Evolutionary conservation across 1,284 basidiomycete genomes (phyloP), one percentile per base, ranked within the genome.

Genomic region (Sporisorium reilianum): DNA sequence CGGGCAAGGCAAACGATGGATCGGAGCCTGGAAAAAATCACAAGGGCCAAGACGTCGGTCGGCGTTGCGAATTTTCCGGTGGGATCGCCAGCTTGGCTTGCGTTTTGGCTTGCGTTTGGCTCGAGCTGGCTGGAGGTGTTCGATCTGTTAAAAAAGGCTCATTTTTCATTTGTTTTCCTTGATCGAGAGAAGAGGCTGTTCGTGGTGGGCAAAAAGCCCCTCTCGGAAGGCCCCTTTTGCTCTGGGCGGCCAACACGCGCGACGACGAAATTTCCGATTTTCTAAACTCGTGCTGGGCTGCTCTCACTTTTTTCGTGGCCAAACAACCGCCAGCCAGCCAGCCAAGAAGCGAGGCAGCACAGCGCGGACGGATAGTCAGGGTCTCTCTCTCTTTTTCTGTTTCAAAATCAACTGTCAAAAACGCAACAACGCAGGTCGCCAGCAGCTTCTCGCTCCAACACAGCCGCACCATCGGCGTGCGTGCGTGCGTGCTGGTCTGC

Each of bases 51-150:
- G 44, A 45, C 14, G 36, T 38, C 34, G 6, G 34, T 36, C 34
- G 34, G 34, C 34, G 34, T 36, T 36, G 42, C 42, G 5, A 23
- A 14, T 22, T 22, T 22, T 22, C 42, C 22, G 42, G 42, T 44
- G 8, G 42, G 42, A 44, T 44, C 42, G 42, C 42, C 3, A 22
- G 23, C 42, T 44, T 23, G 23, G 23, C 23, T 25, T 45, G 41
- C 20, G 23, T 18, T 1, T 45, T 22, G 11, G 22, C 40, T 25
- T 30, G 51, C 11, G 22, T 25, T 12, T 42, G 28, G n/a, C n/a
- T 55, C n/a, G 18, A 23, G 8, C 25, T 40, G 36, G 28, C 52
- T 44, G 28, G 52, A n/a, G n/a, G n/a, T n/a, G n/a, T n/a, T n/a
- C n/a, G n/a, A n/a, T n/a, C n/a, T n/a, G n/a, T n/a, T n/a, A n/a